These are phyloP conservation scores for Mycosphaerella sp. DNA, from an alignment of 2,329 filamentous ascomycete genomes.

Conservation along the genomic window DNA sequence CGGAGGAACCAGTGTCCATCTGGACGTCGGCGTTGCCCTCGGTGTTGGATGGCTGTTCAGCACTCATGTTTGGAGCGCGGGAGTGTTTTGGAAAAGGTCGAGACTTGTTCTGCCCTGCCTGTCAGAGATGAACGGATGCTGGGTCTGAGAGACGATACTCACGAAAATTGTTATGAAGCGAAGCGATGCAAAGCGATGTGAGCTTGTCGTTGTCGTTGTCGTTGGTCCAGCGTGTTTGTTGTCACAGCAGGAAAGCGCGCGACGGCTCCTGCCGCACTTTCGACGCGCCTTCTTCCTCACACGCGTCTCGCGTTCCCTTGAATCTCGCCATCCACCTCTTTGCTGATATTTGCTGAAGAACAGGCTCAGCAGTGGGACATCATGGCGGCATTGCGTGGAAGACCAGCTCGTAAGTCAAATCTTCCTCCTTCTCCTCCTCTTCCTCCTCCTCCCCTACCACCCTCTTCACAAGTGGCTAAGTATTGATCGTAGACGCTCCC, in stretches of 20 bases:
- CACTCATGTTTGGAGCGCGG: slow-evolving; percentile 24
- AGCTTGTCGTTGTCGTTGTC: neutral
- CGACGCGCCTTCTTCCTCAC: slow-evolving; percentile 2
- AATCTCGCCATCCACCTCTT: neutral
- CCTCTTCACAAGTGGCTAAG: neutral
- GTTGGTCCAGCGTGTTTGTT: slow-evolving; percentile 8
- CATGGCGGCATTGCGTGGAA: slow-evolving; percentile 50
- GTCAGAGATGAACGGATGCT: neutral
- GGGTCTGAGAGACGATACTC: neutral
- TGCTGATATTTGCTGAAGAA: neutral
- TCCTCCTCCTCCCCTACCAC: neutral
- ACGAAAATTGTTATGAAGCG: neutral
- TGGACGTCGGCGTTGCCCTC: slow-evolving; percentile 33
- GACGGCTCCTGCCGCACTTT: slow-evolving; percentile 1
- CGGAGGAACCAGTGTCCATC: slow-evolving; percentile 38
- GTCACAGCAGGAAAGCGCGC: slow-evolving; percentile 1
- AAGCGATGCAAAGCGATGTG: neutral
- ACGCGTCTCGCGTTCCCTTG: neutral
- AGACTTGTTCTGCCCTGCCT: neutral
- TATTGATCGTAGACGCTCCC: slow-evolving; percentile 57
- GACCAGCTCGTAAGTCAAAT: slow-evolving; percentile 50
- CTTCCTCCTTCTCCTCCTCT: too few species aligned
- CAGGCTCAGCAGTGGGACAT: slow-evolving; percentile 3
- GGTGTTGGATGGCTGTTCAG: slow-evolving; percentile 23
- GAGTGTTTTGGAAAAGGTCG: neutral